A percentile compares a stretch with the other conserved stretches of the same genome.
Conservation (phyloP, 2,329 filamentous ascomycete genomes). For the Fusarium liriodendri region DNA sequence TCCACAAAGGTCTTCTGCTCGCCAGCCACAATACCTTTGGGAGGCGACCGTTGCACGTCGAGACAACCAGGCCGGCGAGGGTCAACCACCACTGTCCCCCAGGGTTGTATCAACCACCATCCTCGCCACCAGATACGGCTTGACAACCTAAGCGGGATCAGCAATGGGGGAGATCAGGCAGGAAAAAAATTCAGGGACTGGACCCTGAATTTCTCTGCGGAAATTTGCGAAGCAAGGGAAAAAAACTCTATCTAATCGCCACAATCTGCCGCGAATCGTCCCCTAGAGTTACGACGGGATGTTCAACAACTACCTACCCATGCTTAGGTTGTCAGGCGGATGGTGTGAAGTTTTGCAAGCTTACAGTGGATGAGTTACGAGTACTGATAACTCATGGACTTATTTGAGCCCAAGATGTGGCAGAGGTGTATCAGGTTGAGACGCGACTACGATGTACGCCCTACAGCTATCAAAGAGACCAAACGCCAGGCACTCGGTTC, state of each 20-base stretch:
- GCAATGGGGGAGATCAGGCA: conserved; percentile 27
- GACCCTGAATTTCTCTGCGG: conserved; percentile 23
- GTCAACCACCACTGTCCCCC: conserved; percentile 14
- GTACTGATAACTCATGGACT: background rate
- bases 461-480: conserved; percentile 15
- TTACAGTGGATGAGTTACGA: conserved; percentile 6
- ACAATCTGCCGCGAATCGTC: conserved; percentile 8
- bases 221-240: conserved; percentile 11
- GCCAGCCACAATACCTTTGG: conserved; percentile 30
- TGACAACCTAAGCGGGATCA: conserved; percentile 18
- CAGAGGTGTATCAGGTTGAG: conserved; percentile 18
- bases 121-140: conserved; percentile 29
- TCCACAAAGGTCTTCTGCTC: conserved; percentile 17
- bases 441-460: conserved; percentile 8
- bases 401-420: background rate
- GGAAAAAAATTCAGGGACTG: conserved; percentile 21
- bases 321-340: background rate
- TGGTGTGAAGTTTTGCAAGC: background rate
- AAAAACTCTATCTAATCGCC: conserved; percentile 26
- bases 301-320: conserved; percentile 8
- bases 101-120: conserved; percentile 20
- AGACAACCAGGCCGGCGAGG: conserved; percentile 8
- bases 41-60: conserved; percentile 39
- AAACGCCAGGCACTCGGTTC: conserved; percentile 21
- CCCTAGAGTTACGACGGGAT: background rate